Evolutionary conservation across 1,284 basidiomycete species (phyloP), one percentile per base, ranked within the genome.

Genomic region (Malassezia slooffiae): DNA sequence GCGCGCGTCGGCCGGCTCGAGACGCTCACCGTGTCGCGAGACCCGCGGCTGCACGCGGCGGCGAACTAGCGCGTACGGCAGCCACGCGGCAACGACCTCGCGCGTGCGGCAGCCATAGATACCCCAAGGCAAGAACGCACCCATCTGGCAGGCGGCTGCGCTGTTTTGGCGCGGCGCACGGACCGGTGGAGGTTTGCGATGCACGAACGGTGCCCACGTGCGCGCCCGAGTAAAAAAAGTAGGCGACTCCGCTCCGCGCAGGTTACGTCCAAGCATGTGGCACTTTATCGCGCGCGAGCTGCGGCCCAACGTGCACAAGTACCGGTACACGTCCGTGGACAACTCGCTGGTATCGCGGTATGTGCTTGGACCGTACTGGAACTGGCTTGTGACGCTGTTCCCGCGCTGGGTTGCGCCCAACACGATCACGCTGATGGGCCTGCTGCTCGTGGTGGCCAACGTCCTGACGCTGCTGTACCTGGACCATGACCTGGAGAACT

Each of bases 281-380:
- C 60, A 62, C 52, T 72, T 70, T 54, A 72, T 73, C 54, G 70
- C 74, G 34, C 57, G 69, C 19, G 54, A 61, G 22, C 72, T 75
- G 47, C 70, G 75, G 22, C 57, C 62, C 13, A 72, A 73, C 19
- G 67, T 79, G 34, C 72, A 74, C 60, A 66, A 73, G 52, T 79
- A 79, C 73, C 76, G 76, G 58, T 79, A 79, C 60, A 74, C 73
- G 26, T 74, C 73, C 11, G 70, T 74, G 16, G 77, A 78, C 67
- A 73, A 76, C 59, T 75, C 70, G 5, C 70, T 76, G 32, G 63
- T 71, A 2, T 85, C 85, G 31, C 77, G 79, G 68, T 83, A 85
- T 72, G 73, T 95, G 26, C 76, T 97, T 45, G 80, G 81, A 40
- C 88, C 86, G 1, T 96, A 84, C 73, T 97, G 91, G 91, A 89